phyloP scores from a whole-genome alignment of 2,329 filamentous ascomycete species.

The Cryoendolithus antarcticus region DNA sequence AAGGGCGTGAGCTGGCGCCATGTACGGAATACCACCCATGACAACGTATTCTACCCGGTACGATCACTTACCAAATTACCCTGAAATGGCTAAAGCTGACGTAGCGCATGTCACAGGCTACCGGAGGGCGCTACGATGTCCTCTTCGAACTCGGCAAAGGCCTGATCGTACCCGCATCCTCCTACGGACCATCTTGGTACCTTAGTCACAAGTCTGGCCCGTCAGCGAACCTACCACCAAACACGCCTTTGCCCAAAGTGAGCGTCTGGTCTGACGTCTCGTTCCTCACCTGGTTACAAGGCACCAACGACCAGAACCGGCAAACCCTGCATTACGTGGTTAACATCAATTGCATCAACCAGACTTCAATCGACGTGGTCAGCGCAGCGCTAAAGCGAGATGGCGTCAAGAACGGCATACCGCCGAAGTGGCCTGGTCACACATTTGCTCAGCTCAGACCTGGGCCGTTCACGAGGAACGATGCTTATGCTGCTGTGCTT shows the following conservation, averaged over 20 bases:
- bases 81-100: not conserved
- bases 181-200: not conserved
- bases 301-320: conserved; percentile 3
- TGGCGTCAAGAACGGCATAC: conserved; percentile 1
- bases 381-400: conserved; percentile 6
- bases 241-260: conserved; percentile 2
- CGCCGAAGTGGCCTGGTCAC: conserved; percentile 8
- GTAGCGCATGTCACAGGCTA: not conserved
- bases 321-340: conserved; percentile 5
- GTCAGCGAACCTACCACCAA: not conserved
- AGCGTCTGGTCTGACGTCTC: conserved; percentile 7
- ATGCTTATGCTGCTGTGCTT: not conserved
- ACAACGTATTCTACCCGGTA: not conserved
- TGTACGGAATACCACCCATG: not conserved
- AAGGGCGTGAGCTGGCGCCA: not conserved
- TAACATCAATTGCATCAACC: conserved; percentile 5
- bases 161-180: not conserved
- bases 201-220: not conserved
- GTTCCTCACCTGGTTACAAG: conserved; percentile 5
- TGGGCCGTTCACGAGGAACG: not conserved
- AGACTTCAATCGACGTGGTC: conserved; percentile 7
- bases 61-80: no score
- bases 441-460: conserved; percentile 1
- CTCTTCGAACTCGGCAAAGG: conserved; percentile 1
- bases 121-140: not conserved